Evolutionary conservation across 2,329 filamentous ascomycete genomes (phyloP).

Genomic region (Ophiosphaerella korrae): DNA sequence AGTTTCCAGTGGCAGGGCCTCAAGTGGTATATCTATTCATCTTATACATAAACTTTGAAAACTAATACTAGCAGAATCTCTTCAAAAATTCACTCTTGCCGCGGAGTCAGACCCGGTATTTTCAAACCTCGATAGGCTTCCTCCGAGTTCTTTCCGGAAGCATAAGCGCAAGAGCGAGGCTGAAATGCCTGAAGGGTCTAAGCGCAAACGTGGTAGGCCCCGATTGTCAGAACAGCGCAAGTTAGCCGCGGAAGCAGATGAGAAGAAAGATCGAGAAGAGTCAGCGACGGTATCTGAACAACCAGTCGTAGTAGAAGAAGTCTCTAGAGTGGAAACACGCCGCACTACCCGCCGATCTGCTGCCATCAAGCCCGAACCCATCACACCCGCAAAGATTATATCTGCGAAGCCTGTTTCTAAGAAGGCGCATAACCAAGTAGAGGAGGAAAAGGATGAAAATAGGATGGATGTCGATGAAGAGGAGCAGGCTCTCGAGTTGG

Average conservation of each 20-base stretch:
- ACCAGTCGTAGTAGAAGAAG: not conserved
- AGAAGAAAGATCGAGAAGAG: no score
- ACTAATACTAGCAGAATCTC: not conserved
- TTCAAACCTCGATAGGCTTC: constrained; percentile 27
- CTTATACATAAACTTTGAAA: not conserved
- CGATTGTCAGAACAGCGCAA: constrained; percentile 13
- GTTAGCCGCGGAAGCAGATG: not conserved
- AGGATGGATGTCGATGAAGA: constrained; percentile 1
- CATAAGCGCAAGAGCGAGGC: constrained; percentile 28
- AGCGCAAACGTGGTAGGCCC: constrained; percentile 20
- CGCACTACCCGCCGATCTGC: constrained; percentile 19
- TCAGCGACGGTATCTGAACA: no score
- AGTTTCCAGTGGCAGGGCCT: not conserved
- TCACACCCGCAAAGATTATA: not conserved
- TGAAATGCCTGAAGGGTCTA: constrained; percentile 1
- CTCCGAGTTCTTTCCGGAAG: constrained; percentile 11
- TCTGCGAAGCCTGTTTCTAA: not conserved
- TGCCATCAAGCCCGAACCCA: not conserved
- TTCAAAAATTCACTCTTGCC: constrained; percentile 16
- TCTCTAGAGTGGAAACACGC: constrained; percentile 13
- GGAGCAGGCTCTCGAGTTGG: not conserved
- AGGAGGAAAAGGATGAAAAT: not conserved
- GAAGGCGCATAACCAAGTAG: not conserved
- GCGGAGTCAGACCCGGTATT: constrained; percentile 23
- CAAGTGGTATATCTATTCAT: not conserved